Base-by-base conservation (phyloP, 2,329 filamentous ascomycete genomes). In the Uncinocarpus reesii region DNA sequence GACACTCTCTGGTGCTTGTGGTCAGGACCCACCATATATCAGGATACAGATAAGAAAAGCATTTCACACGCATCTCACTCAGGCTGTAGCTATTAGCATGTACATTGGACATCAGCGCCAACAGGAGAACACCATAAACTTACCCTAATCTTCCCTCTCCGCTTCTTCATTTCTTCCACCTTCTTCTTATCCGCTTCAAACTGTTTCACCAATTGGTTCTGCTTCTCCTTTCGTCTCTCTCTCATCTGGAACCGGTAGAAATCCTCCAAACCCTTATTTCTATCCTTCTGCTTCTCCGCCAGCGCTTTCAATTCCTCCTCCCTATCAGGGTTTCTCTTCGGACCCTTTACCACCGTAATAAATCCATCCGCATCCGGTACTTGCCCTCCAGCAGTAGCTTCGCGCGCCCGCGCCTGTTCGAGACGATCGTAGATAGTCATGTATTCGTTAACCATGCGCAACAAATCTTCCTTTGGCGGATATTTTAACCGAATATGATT, bases 291-390 rank as follows among this genome's bases (percentile, higher is more conserved):
- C 68, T 73, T 76, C 59, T 68, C 68, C 56, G 79, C 77, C 58
- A 77, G 66, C 37, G 73, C 74, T 60, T 80, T 77, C 13, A 81
- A 79, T 58, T 84, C 87, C 56, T 83, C 83, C 53, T 80, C 75
- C 47, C 81, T 77, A 1, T 85, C 88, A 1, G 86, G 81, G n/a
- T 83, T 84, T 50, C 83, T 73, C 51, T 76, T 75, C 32, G 85
- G 84, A 21, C 88, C 88, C 47, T 85, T 77, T 1, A 82, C 84
- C 20, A 98, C 92, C 2, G 89, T 96, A 42, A 96, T 77, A 63
- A 98, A 98, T 1, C 92, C 92, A 65, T 98, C 92, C 60, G 87
- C 89, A 64, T 98, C 92, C 0, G 90, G 87, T 59, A 87, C 81
- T 56, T 84, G 83, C 52, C 86, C 80, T 52, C 83, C 71, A 48